These are phyloP conservation scores for Fraxinus latifolia DNA, from an alignment of 305 asterid genomes.

Conservation along the genomic window DNA sequence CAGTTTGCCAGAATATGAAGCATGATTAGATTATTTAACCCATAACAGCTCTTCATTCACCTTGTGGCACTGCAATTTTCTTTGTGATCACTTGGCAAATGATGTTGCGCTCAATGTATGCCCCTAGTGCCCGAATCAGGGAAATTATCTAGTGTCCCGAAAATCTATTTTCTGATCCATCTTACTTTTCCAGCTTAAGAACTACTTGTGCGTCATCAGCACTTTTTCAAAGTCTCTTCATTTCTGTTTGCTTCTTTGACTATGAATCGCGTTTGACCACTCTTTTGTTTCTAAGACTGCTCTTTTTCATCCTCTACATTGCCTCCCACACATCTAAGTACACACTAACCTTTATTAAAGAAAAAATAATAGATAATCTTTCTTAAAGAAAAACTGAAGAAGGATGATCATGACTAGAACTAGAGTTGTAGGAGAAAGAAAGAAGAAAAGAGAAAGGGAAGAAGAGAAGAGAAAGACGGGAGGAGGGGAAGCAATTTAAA, in stretches of 20 bases:
- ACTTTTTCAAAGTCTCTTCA: not conserved
- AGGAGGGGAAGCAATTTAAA: not conserved
- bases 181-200: not conserved
- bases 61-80: slow-evolving; percentile 2
- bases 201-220: not conserved
- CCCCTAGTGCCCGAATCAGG: not conserved
- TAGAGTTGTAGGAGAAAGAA: not conserved
- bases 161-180: not conserved
- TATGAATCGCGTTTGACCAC: not conserved
- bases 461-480: no score
- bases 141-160: not conserved
- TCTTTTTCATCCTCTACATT: not conserved
- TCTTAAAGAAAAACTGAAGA: not conserved
- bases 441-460: no score
- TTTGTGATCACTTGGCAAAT: not conserved
- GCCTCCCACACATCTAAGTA: not conserved
- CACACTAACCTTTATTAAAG: not conserved
- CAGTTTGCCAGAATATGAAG: not conserved
- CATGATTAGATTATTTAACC: not conserved
- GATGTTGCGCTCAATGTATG: not conserved
- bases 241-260: not conserved
- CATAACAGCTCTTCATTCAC: not conserved
- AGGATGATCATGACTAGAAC: not conserved
- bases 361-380: not conserved
- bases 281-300: not conserved